A percentile compares a stretch with the other conserved stretches of the same genome.
Conservation (phyloP, 1,284 basidiomycete genomes). For the Malassezia arunalokei region DNA sequence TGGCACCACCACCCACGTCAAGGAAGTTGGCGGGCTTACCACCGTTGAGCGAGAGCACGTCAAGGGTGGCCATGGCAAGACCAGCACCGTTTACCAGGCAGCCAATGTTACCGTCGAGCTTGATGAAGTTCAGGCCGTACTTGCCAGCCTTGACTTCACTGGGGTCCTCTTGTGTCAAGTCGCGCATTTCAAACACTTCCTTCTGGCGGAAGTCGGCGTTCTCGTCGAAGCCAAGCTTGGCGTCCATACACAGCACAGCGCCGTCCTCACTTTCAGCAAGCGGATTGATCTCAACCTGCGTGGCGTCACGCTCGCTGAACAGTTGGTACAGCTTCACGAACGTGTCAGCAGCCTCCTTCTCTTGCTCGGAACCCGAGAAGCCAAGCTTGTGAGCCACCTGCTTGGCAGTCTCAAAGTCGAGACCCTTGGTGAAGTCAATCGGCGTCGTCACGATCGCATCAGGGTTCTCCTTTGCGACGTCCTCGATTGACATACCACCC, state of each 20-base stretch:
- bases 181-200: constrained; percentile 78
- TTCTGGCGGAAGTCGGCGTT: constrained; percentile 96
- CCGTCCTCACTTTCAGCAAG: constrained; percentile 90
- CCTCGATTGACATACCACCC: constrained; percentile 73
- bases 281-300: constrained; percentile 99
- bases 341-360: constrained; percentile 75
- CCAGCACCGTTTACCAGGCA: constrained; percentile 98
- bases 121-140: constrained; percentile 95
- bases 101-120: constrained; percentile 93
- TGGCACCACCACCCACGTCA: constrained; percentile 93
- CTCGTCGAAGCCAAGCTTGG: constrained; percentile 98
- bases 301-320: constrained; percentile 98
- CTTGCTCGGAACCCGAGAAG: constrained; percentile 62
- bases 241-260: constrained; percentile 95
- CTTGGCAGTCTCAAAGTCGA: constrained; percentile 62
- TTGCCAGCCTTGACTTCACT: constrained; percentile 69
- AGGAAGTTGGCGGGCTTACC: constrained; percentile 90
- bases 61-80: constrained; percentile 99
- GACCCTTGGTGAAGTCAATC: constrained; percentile 74
- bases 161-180: constrained; percentile 87
- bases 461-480: constrained; percentile 95
- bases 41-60: constrained; percentile 67
- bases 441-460: constrained; percentile 89
- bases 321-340: constrained; percentile 91
- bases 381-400: constrained; percentile 79